Evolutionary conservation across 768 basidiomycete species (phyloP), one percentile per base, ranked within the genome.

Genomic region (Obba rivulosa): DNA sequence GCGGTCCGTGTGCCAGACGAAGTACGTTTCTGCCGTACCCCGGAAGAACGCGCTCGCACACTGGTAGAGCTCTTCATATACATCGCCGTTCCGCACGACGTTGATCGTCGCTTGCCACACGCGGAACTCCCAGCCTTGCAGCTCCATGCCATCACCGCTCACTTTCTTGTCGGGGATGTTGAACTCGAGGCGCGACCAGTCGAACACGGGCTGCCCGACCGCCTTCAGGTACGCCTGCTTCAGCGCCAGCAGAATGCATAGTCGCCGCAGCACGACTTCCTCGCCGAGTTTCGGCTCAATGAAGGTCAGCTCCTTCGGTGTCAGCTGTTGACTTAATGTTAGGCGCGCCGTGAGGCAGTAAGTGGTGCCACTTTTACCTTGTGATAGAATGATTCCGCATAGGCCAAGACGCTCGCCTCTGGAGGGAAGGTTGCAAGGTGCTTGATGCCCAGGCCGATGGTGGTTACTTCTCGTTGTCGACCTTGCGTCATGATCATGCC

Each of bases 401-500:
- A 92, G n/a, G 76, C 75, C 1, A 72, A 56, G 2, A 86, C 77
- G 7, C 79, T 64, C 4, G 75, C 78, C 4, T 79, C 80, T 14
- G 75, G 69, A 0, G 86, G 82, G 52, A 82, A 79, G 8, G 85
- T 77, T 34, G 68, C 71, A 43, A 86, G 70, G 43, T 81, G 80
- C 56, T 86, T 83, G 60, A 89, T 76, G 3, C 85, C 87, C n/a
- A 91, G 70, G 1, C 89, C 89, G 57, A 92, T 82, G 65, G 89
- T 88, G 56, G 87, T 72, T 41, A 92, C 89, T 48, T 85, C 81
- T 39, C 79, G 76, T 46, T 81, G 80, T 9, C 75, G 73, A 3
- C 89, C 89, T 56, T 91, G 87, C 1, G 85, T 85, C 78, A 92
- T 87, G 34, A 83, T 81, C 85, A 90, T 88, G n/a, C 83, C 86